These are phyloP conservation scores for Picea glauca DNA, from an alignment of 75 land plant genomes.

Conservation along the genomic window DNA sequence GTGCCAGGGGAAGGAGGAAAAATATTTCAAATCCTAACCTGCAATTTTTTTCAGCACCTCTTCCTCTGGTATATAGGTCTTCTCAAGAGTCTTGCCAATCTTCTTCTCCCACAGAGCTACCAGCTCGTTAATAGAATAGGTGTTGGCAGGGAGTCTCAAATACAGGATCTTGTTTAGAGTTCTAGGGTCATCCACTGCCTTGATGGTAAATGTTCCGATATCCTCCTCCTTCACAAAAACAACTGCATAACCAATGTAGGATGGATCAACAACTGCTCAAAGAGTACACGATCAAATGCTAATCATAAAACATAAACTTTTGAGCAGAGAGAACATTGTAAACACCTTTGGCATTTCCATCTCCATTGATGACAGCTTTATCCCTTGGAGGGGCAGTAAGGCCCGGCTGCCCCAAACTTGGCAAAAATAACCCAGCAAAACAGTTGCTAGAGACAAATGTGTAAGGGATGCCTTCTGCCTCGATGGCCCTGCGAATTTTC, in stretches of 20 bases:
- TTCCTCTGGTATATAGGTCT: background rate
- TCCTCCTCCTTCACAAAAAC: background rate
- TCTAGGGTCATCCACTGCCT: constrained; percentile 5
- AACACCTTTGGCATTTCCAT: constrained; percentile 41
- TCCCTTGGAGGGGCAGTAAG: constrained; percentile 32
- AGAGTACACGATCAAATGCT: background rate
- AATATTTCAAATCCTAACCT: background rate
- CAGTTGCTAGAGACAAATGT: constrained; percentile 20
- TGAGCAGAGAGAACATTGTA: too few relatives aligned
- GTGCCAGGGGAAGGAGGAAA: too few relatives aligned
- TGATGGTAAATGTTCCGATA: background rate
- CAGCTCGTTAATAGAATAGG: background rate
- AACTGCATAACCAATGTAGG: background rate
- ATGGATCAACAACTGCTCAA: background rate
- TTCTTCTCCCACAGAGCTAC: background rate
- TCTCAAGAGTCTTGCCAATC: background rate
- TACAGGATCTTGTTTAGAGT: background rate
- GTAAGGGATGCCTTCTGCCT: constrained; percentile 42
- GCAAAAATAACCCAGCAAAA: constrained; percentile 23
- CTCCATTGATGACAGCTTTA: constrained; percentile 28
- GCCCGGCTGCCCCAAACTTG: constrained; percentile 19
- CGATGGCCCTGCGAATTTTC: constrained; percentile 26
- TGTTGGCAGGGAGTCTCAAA: background rate
- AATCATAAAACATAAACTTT: too few relatives aligned
- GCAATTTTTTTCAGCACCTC: background rate